Base-by-base conservation (phyloP, 768 basidiomycete species). In the Roridomyces roridus region DNA sequence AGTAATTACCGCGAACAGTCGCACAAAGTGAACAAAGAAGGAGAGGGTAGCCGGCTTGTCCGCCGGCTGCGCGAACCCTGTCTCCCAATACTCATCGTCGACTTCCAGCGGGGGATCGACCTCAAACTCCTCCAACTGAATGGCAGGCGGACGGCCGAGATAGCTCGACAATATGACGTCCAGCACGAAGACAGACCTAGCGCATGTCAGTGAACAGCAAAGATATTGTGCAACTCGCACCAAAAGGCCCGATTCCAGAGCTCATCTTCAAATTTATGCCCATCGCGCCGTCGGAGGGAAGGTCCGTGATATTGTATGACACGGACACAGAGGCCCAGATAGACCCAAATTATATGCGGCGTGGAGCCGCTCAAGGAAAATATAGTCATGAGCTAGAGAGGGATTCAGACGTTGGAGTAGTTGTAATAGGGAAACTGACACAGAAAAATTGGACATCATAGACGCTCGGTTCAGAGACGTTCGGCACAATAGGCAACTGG, bases 61-160 rank as follows among this genome's bases (percentile, higher is more conserved):
- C 1, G 75, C 63, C 0, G 90, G 91, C 64, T 92, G 89, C 44
- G 78, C 77, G 71, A 86, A 88, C 2, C 74, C 75, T 36, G 71
- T 72, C 20, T 82, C 73, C 77, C 77, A 78, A 51, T 74, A 77
- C 55, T 77, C 76, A 46, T 80, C 78, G 45, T 78, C 77, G 57
- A 79, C 80, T 63, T 91, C 87, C 24, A 86, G 78, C 7, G 85
- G 85, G 7, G 82, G 75, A 35, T 88, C 87, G 8, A 84, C 74
- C 59, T 91, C 85, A 51, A 60, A 87, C 85, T 90, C 89, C 70
- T 88, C 88, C 40, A 89, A 86, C 39, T 86, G 83, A 5, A 91
- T 78, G 6, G 83, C 81, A 51, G 81, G 78, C 0, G 88, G 85
- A 15, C 91, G 77, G 15, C 91, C 91, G 37, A 87, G 73, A 39